phyloP scores from a whole-genome alignment of 371 early-diverging fungal species.

The Caulochytrium protostelioides region DNA sequence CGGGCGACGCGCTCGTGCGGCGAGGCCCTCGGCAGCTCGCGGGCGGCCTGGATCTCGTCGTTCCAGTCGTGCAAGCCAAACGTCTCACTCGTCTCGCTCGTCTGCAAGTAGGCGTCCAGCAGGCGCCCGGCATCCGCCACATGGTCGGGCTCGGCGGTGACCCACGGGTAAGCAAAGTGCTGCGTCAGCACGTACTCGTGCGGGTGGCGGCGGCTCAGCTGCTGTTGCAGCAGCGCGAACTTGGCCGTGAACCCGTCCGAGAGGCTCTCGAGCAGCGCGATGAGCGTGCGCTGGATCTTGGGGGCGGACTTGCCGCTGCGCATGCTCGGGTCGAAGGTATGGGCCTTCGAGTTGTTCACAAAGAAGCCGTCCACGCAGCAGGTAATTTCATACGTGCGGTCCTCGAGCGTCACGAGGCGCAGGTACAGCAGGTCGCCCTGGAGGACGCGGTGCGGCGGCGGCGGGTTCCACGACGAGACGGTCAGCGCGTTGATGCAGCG shows the following conservation, averaged over 20 bases:
- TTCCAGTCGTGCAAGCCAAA: constrained; percentile 83
- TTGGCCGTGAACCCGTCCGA: constrained; percentile 30
- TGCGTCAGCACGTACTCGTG: constrained; percentile 47
- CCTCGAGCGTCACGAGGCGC: constrained; percentile 56
- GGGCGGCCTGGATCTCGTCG: constrained; percentile 74
- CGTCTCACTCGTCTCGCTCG: constrained; percentile 35
- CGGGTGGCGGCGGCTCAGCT: constrained; percentile 46
- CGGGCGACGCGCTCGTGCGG: constrained; percentile 68
- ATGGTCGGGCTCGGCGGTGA: constrained; percentile 17
- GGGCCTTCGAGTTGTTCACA: constrained; percentile 51
- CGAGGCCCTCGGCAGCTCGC: constrained; percentile 52
- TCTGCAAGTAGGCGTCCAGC: constrained; percentile 38
- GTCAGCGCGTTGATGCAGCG: constrained; percentile 35
- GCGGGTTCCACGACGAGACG: constrained; percentile 80
- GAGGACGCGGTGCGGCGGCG: constrained; percentile 47
- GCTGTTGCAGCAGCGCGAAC: constrained; percentile 43
- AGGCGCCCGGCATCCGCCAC: constrained; percentile 40
- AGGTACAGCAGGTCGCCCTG: constrained; percentile 75
- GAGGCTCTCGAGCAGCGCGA: constrained; percentile 7
- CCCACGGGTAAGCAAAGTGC: constrained; percentile 63
- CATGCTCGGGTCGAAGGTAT: constrained; percentile 48
- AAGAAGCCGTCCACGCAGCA: constrained; percentile 63
- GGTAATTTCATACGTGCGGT: constrained; percentile 59
- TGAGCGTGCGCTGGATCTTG: constrained; percentile 15
- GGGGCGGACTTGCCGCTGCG: too few species aligned